Conservation (phyloP, 2,329 filamentous ascomycete genomes). For the Colletotrichum orbiculare region DNA sequence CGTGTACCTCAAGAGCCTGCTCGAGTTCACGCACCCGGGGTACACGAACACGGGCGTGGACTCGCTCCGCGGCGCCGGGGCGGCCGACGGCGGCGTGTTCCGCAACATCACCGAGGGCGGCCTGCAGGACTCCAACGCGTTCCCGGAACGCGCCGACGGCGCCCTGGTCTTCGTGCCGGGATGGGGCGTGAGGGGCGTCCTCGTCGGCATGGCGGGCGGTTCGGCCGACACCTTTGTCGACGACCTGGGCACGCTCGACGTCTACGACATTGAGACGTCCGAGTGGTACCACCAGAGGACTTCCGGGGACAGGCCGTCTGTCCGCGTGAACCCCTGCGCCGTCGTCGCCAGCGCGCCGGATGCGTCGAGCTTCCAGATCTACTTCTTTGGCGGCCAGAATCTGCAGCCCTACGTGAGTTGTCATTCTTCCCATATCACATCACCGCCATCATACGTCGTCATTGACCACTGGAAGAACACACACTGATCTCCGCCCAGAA, state of each 20-base stretch:
- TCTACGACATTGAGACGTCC: conserved; percentile 79
- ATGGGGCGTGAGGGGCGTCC: conserved; percentile 76
- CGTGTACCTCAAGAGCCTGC: conserved; percentile 77
- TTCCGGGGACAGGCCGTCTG: conserved; percentile 68
- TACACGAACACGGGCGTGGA: conserved; percentile 72
- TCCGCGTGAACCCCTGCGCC: conserved; percentile 78
- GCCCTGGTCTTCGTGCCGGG: conserved; percentile 79
- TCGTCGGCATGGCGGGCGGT: conserved; percentile 79
- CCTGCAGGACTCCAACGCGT: conserved; percentile 65
- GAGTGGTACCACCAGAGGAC: conserved; percentile 82
- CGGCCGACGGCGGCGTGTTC: conserved; percentile 72
- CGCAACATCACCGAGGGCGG: conserved; percentile 81
- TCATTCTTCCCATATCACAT: background rate
- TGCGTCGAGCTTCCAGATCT: conserved; percentile 80
- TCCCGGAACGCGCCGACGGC: conserved; percentile 80
- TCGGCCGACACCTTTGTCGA: conserved; percentile 75
- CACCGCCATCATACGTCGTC: no score
- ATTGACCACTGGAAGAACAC: background rate
- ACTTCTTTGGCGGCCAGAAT: conserved; percentile 83
- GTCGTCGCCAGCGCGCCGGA: conserved; percentile 76
- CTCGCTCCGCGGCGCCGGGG: conserved; percentile 63
- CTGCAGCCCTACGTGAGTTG: conserved; percentile 67
- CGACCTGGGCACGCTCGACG: conserved; percentile 66
- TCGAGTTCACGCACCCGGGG: conserved; percentile 82
- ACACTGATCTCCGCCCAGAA: conserved; percentile 40